Base-by-base conservation (phyloP, 1,284 basidiomycete species). In the Boletus sp. region DNA sequence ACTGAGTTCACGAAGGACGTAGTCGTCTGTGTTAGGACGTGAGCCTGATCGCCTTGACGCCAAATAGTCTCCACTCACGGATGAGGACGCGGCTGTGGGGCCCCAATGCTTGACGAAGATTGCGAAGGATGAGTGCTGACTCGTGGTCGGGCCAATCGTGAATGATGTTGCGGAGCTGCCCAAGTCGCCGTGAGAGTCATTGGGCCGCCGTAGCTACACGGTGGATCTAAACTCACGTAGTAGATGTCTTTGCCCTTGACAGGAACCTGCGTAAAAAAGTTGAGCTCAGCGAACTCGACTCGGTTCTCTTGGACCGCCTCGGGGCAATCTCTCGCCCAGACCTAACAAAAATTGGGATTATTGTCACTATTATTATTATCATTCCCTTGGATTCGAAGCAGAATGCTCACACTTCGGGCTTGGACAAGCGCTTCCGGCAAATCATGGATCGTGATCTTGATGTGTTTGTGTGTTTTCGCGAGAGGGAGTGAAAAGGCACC, bases 381-480 rank as follows among this genome's bases (percentile, higher is more conserved):
- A 1, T 6, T 13, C 8, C 20, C 17, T 19, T 25, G 17, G 2
- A 0, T 2, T 2, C 22, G 3, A n/a, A 35, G 6, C 2, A 30
- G 20, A 19, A 7, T 30, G 19, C 58, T 49, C 44, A 67, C 67
- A 1, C 0, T 25, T 53, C 47, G 51, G 0, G 65, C 38, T 25
- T 63, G 61, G 13, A 47, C 43, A 19, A 68, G 51, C 9, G 52
- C 57, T 6, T 58, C 56, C 2, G 61, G 55, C 20, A 64, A 52
- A 46, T 67, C 66, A 12, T 66, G 67, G 33, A 68, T 44, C 4
- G 57, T 67, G 7, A 69, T 52, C 38, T 62, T 55, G 16, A 67
- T 13, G 25, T 67, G 39, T 25, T 57, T 61, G 41, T 63, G 50
- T 13, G 30, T 54, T 23, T 55, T 55, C 3, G 61, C 57, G 2